phyloP scores from a whole-genome alignment of 768 basidiomycete genomes.

The Pulveroboletus ravenelii region DNA sequence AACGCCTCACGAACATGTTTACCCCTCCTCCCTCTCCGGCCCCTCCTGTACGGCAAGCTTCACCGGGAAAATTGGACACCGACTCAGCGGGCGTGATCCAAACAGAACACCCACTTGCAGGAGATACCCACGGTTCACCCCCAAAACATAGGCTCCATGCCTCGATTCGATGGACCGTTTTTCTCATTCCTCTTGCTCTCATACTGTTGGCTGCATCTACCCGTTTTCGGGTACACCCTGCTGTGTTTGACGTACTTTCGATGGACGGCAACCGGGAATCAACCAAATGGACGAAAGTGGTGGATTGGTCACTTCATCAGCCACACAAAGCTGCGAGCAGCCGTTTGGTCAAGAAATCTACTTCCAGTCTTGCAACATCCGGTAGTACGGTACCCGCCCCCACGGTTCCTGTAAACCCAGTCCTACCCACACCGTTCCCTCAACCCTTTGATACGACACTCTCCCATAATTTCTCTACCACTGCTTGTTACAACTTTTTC shows the following conservation, averaged over 20 bases:
- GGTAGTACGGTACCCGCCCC: constrained; percentile 17
- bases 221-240: constrained; percentile 47
- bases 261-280: constrained; percentile 24
- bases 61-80: neutral
- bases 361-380: neutral
- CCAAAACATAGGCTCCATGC: constrained; percentile 39
- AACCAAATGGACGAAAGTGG: constrained; percentile 27
- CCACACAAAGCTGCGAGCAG: constrained; percentile 29
- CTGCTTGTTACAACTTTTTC: constrained; percentile 66
- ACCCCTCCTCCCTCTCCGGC: constrained; percentile 41
- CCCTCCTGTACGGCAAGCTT: constrained; percentile 18
- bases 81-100: constrained; percentile 3
- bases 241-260: constrained; percentile 40
- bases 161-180: constrained; percentile 42
- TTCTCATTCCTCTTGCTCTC: constrained; percentile 54
- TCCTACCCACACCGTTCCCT: constrained; percentile 71
- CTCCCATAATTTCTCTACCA: constrained; percentile 60
- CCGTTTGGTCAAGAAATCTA: constrained; percentile 9
- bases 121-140: neutral
- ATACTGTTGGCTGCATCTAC: constrained; percentile 50
- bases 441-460: constrained; percentile 67
- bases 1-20: constrained; percentile 29
- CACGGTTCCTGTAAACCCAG: constrained; percentile 34
- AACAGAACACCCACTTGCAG: neutral
- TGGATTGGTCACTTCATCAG: constrained; percentile 41